These are phyloP conservation scores for Argentina anserina DNA, from an alignment of 306 rosid genomes.

Conservation along the genomic window DNA sequence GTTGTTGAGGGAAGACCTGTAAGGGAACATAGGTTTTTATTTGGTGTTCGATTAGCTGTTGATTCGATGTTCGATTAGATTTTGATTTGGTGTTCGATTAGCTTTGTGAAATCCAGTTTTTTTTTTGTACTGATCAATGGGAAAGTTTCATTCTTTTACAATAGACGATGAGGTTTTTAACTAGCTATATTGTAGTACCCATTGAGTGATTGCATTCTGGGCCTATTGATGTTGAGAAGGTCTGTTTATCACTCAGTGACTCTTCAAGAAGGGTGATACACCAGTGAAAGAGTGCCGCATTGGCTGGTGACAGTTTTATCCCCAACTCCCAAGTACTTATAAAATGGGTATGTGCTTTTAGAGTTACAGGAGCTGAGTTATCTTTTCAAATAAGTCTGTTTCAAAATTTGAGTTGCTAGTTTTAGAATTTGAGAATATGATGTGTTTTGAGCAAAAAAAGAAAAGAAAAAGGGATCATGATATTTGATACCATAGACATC, in stretches of 20 bases:
- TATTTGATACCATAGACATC: not conserved
- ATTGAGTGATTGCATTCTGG: too few species aligned
- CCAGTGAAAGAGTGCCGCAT: not conserved
- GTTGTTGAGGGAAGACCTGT: conserved; percentile 53
- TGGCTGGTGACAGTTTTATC: not conserved
- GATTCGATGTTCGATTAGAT: too few species aligned
- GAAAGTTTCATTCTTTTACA: not conserved
- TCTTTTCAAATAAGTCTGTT: not conserved
- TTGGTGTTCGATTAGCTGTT: too few species aligned
- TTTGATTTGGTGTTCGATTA: too few species aligned
- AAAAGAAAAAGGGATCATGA: not conserved
- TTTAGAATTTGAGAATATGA: not conserved
- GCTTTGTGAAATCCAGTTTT: not conserved
- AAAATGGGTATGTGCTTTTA: not conserved
- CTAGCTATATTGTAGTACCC: too few species aligned
- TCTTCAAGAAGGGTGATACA: too few species aligned
- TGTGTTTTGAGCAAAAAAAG: too few species aligned
- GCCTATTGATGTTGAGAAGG: too few species aligned
- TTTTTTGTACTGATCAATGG: not conserved
- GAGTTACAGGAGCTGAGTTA: not conserved
- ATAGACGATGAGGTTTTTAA: too few species aligned
- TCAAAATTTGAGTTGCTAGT: not conserved
- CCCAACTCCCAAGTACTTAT: too few species aligned
- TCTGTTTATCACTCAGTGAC: too few species aligned
- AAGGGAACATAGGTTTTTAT: conserved; percentile 53